Base-by-base conservation (phyloP, 768 basidiomycete species). In the Asterophora lycoperdoides region DNA sequence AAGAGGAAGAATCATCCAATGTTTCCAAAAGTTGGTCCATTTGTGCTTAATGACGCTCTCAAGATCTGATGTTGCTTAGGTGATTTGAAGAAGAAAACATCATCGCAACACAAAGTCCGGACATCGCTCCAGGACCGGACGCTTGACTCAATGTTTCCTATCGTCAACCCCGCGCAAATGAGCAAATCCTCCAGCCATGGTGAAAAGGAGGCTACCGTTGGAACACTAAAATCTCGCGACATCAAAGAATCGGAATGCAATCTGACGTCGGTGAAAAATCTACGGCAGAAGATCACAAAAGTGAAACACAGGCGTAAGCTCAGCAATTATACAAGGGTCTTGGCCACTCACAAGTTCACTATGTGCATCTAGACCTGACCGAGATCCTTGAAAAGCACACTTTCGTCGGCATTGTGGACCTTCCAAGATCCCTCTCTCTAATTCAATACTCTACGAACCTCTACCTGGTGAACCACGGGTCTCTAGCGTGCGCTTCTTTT, bases 71-170 rank as follows among this genome's bases (percentile, higher is more conserved):
- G 32, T 28, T 36, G 23, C 47, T 38, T 52, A 38, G 37, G 42
- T 48, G 56, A 51, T 48, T 28, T 15, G 13, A 69, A 68, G 48
- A 78, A 76, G 59, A 84, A 84, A 60, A 62, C 74, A 0, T 75
- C 79, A 46, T 84, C 94, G 2, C 86, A 97, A 19, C 83, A 93
- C 64, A 95, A 96, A 77, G 89, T 97, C 44, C 82, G 95, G 48
- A 93, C 91, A 2, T 95, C 93, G 8, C 68, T 84, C 8, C 74
- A 84, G 37, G 89, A 94, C 49, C 81, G 94, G 30, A 98, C 94
- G 0, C 77, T 99, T 13, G 95, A 98, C 60, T 93, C 93, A 0
- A 96, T 97, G 91, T 88, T 97, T 52, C 85, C 86, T 1, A 73
- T 88, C 8, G 59, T 68, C 18, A 80, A 83, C 52, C 78, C 82